Conservation (phyloP, 2,329 filamentous ascomycete genomes). For the Hymenoscyphus albidus region DNA sequence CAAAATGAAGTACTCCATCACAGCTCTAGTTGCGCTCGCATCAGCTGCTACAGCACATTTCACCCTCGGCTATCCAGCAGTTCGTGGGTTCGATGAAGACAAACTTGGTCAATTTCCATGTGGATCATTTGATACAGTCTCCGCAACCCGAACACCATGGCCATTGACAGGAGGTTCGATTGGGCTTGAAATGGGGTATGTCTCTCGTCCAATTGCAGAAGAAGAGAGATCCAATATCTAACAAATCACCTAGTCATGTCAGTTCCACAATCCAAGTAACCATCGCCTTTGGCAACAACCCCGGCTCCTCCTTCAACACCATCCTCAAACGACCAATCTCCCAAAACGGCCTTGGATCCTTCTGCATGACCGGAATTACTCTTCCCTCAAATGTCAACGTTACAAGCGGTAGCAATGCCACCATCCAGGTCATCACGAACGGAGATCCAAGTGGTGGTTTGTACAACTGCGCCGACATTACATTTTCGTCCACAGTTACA, state of each 20-base stretch:
- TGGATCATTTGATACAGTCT: slow-evolving; percentile 45
- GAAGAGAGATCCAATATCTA: not conserved
- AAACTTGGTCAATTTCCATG: slow-evolving; percentile 38
- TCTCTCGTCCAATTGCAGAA: not conserved
- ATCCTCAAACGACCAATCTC: slow-evolving; percentile 24
- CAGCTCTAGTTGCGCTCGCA: slow-evolving; percentile 37
- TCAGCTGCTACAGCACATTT: slow-evolving; percentile 53
- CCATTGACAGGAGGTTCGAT: slow-evolving; percentile 49
- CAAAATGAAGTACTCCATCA: slow-evolving; percentile 28
- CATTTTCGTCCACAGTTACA: slow-evolving; percentile 53
- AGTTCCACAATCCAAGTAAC: slow-evolving; percentile 26
- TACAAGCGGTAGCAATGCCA: slow-evolving; percentile 59
- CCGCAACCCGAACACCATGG: slow-evolving; percentile 43
- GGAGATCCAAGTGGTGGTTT: slow-evolving; percentile 57
- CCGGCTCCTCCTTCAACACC: slow-evolving; percentile 28
- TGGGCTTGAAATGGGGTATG: slow-evolving; percentile 44
- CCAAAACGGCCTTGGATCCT: slow-evolving; percentile 44
- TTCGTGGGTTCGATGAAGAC: slow-evolving; percentile 44
- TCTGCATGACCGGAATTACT: slow-evolving; percentile 61
- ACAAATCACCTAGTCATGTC: slow-evolving; percentile 38
- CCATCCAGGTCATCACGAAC: slow-evolving; percentile 67
- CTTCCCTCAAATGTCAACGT: slow-evolving; percentile 47
- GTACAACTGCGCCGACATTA: slow-evolving; percentile 75
- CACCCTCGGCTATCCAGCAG: slow-evolving; percentile 48
- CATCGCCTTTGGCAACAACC: slow-evolving; percentile 25